Conservation (phyloP, 2,329 filamentous ascomycete species). For the Penicillium capsulatum region DNA sequence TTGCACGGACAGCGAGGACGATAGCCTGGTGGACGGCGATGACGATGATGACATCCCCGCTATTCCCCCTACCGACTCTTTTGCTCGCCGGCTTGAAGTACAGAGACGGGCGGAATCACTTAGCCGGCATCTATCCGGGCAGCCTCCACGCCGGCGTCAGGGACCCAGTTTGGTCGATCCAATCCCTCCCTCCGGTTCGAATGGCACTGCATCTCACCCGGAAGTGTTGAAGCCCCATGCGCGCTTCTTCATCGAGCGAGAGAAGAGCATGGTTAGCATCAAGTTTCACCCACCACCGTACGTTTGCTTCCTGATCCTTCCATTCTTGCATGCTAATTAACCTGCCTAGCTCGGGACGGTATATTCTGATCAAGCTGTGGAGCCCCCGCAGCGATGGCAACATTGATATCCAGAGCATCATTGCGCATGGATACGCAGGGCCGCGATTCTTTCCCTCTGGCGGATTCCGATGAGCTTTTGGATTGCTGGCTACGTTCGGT, state of each 20-base stretch:
- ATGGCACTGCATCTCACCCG: constrained; percentile 1
- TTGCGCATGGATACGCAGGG: constrained; percentile 79
- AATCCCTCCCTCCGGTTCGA: constrained; percentile 12
- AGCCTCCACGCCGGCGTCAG: constrained; percentile 21
- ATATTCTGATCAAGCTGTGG: constrained; percentile 87
- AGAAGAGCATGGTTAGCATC: constrained; percentile 80
- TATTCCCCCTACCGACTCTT: constrained; percentile 18
- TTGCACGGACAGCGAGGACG: constrained; percentile 31
- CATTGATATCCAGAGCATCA: constrained; percentile 84
- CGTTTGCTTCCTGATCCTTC: constrained; percentile 11
- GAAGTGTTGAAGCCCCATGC: constrained; percentile 67
- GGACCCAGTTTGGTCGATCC: constrained; percentile 29
- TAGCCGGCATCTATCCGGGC: constrained; percentile 16
- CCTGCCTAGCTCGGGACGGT: constrained; percentile 63
- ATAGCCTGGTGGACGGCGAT: constrained; percentile 30
- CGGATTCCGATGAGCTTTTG: constrained; percentile 49
- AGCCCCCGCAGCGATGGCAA: constrained; percentile 69
- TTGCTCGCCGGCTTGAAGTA: constrained; percentile 26
- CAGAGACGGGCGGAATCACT: constrained; percentile 25
- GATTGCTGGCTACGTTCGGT: neutral
- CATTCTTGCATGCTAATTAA: constrained; percentile 2
- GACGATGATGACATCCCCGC: constrained; percentile 14
- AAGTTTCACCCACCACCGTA: constrained; percentile 58
- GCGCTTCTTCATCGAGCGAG: constrained; percentile 75
- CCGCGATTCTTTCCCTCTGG: constrained; percentile 75